Percentiles rank a stretch among this genome's conserved stretches.
Conservation (phyloP, 202 grass and related monocot species). For the Brachypodium distachyon region DNA sequence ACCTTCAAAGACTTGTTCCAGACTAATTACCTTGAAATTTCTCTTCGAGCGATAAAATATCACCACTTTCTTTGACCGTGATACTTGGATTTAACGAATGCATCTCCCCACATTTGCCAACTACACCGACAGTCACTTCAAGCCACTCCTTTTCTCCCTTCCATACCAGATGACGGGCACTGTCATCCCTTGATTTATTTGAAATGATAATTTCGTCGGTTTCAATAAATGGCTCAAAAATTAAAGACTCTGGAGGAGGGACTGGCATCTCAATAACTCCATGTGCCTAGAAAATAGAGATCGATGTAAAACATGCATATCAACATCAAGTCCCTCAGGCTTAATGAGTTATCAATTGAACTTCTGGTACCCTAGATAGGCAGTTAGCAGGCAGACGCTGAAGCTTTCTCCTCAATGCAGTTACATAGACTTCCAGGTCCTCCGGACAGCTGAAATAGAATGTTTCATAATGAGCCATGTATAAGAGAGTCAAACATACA, state of each 20-base stretch:
- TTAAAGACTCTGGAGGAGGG: slow-evolving; percentile 58
- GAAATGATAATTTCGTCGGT: slow-evolving; percentile 86
- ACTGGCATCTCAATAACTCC: slow-evolving; percentile 95
- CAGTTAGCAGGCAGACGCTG: slow-evolving; percentile 72
- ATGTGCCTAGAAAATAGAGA: slow-evolving; percentile 52
- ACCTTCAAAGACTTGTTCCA: not conserved
- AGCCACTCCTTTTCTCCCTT: slow-evolving; percentile 75
- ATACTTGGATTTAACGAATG: slow-evolving; percentile 87
- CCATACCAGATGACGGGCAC: slow-evolving; percentile 49
- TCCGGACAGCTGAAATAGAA: slow-evolving; percentile 42
- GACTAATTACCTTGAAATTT: slow-evolving; percentile 78
- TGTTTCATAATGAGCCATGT: not conserved
- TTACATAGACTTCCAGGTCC: slow-evolving; percentile 75
- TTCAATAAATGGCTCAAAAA: slow-evolving; percentile 94
- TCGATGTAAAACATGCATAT: slow-evolving; percentile 3
- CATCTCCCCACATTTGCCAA: slow-evolving; percentile 77
- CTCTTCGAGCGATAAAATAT: slow-evolving; percentile 95
- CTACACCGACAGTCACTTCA: slow-evolving; percentile 80
- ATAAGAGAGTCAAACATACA: not conserved
- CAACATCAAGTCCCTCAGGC: not conserved
- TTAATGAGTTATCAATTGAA: not conserved
- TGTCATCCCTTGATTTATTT: slow-evolving; percentile 40
- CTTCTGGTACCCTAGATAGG: slow-evolving; percentile 62
- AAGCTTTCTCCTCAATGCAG: slow-evolving; percentile 43
- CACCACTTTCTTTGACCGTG: slow-evolving; percentile 89